These are phyloP conservation scores for Hyaloscypha finlandica DNA, from an alignment of 495 filamentous ascomycete genomes.

Conservation along the genomic window DNA sequence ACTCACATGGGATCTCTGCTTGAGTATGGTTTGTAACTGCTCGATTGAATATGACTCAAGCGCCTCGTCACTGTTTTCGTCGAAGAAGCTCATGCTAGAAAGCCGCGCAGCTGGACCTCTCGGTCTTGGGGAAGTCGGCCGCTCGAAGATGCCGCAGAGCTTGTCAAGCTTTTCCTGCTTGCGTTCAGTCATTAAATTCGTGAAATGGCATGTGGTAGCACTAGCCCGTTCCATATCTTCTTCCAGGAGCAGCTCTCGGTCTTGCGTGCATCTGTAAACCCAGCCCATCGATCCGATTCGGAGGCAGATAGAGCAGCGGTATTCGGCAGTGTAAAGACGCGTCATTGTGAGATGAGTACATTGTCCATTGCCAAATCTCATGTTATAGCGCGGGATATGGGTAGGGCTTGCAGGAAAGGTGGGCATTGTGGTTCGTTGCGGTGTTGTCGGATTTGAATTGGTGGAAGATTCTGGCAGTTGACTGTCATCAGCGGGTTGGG, in stretches of 20 bases:
- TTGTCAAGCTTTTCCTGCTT: slow-evolving; percentile 35
- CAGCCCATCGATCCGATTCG: slow-evolving; percentile 54
- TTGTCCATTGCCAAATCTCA: slow-evolving; percentile 17
- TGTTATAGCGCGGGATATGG: background rate
- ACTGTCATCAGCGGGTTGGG: background rate
- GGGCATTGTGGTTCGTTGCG: background rate
- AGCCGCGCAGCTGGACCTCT: slow-evolving; percentile 24
- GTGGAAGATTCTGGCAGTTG: background rate
- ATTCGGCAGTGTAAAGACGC: slow-evolving; percentile 46
- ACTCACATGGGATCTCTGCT: slow-evolving; percentile 39
- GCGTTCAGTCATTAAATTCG: slow-evolving; percentile 1
- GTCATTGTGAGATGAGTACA: slow-evolving; percentile 66
- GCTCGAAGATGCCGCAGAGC: slow-evolving; percentile 29
- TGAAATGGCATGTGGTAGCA: slow-evolving; percentile 9
- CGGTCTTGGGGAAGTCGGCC: slow-evolving; percentile 13
- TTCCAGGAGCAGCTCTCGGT: slow-evolving; percentile 49
- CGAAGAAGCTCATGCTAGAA: slow-evolving; percentile 42
- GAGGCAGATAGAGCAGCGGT: slow-evolving; percentile 54
- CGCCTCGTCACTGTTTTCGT: slow-evolving; percentile 51
- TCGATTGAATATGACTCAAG: slow-evolving; percentile 44
- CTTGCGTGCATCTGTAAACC: slow-evolving; percentile 67
- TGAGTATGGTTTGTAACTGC: slow-evolving; percentile 43
- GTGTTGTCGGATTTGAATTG: background rate
- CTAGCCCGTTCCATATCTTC: slow-evolving; percentile 36
- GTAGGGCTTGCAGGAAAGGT: background rate